Percentiles rank a stretch among this genome's conserved stretches.
Conservation (phyloP, 148 eudicot species). For the Silene uniflora region DNA sequence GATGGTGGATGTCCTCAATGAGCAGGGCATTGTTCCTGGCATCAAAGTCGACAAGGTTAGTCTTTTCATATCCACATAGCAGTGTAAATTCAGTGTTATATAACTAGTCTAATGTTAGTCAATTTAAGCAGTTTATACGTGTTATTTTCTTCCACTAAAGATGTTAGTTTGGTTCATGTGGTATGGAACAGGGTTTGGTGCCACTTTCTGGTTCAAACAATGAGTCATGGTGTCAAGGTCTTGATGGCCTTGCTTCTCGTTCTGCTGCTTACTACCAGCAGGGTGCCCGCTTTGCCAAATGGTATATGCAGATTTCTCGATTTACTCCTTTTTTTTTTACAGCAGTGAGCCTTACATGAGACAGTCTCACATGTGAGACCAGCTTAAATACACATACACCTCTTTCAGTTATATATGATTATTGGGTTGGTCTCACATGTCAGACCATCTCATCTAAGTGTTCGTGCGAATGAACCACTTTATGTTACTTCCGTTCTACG, state of each 20-base stretch:
- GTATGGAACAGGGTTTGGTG: slow-evolving; percentile 69
- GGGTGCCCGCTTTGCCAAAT: slow-evolving; percentile 96
- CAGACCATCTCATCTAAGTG: no score
- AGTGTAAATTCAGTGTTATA: neutral
- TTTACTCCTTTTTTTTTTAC: neutral
- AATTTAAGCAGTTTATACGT: neutral
- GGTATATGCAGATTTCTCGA: slow-evolving; percentile 34
- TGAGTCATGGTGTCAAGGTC: slow-evolving; percentile 97
- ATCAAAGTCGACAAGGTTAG: slow-evolving; percentile 88
- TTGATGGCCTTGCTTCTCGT: slow-evolving; percentile 95
- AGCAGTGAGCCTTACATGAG: no score
- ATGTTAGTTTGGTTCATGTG: slow-evolving; percentile 3
- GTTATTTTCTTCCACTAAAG: neutral
- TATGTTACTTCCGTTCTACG: no score
- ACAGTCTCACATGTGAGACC: no score
- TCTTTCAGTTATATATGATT: no score
- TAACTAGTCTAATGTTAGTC: neutral
- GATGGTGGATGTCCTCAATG: slow-evolving; percentile 72
- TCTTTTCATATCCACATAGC: neutral
- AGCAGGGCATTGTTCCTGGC: slow-evolving; percentile 80
- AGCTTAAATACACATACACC: no score
- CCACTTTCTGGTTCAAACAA: slow-evolving; percentile 79
- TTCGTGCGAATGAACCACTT: no score
- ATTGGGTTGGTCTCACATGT: no score
- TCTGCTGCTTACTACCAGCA: slow-evolving; percentile 87